These are phyloP conservation scores for Zygoascus sp. DNA, from an alignment of 1,139 yeast species.

Conservation along the genomic window DNA sequence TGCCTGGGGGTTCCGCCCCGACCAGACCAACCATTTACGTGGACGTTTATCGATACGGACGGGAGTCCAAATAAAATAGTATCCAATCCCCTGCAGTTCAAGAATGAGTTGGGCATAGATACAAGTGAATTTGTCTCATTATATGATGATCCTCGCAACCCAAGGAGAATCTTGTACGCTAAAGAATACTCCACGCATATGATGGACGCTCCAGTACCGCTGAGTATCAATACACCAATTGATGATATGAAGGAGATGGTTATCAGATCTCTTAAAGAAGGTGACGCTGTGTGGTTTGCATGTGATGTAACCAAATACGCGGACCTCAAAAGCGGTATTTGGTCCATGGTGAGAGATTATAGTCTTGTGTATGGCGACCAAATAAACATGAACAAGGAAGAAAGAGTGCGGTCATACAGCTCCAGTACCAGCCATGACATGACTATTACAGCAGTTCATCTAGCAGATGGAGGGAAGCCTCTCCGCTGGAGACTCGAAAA, in stretches of 20 bases:
- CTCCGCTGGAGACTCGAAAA: conserved; percentile 79
- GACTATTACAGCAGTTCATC: conserved; percentile 52
- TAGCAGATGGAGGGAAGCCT: conserved; percentile 53
- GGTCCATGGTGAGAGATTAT: conserved; percentile 70
- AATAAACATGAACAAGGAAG: conserved; percentile 53
- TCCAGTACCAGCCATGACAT: conserved; percentile 70
- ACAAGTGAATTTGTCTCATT: conserved; percentile 56
- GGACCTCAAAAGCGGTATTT: conserved; percentile 57
- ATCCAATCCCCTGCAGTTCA: conserved; percentile 62
- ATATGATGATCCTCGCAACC: conserved; percentile 76
- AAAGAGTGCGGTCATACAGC: conserved; percentile 52
- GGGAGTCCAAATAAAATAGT: conserved; percentile 51
- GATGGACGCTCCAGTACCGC: conserved; percentile 59
- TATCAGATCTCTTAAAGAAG: conserved; percentile 58
- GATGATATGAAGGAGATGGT: conserved; percentile 56
- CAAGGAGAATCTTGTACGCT: conserved; percentile 54
- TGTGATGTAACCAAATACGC: conserved; percentile 70
- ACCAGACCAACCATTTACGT: conserved; percentile 58
- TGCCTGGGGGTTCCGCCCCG: conserved; percentile 75
- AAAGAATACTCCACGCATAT: conserved; percentile 73
- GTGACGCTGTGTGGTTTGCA: conserved; percentile 80
- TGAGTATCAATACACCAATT: conserved; percentile 63
- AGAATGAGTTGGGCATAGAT: conserved; percentile 50
- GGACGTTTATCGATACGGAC: conserved; percentile 75
- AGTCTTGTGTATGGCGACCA: conserved; percentile 57